Base-by-base conservation (phyloP, 108 stramenopile genomes). In the Nannochloropsis salina region DNA sequence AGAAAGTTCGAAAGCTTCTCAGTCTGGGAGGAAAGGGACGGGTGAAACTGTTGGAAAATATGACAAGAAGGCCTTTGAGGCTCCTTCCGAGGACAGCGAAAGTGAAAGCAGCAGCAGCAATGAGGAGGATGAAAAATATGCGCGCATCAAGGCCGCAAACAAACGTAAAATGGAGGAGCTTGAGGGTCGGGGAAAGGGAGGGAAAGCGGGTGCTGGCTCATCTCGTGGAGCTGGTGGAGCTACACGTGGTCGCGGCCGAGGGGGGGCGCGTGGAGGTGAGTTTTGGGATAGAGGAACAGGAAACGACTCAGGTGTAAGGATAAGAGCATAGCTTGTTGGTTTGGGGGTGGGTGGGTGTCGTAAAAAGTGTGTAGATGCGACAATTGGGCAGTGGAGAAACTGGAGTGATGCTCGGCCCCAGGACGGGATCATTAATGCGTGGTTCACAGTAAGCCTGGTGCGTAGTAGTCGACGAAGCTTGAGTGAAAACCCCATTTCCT, bases 21-120 rank as follows among this genome's bases (percentile, higher is more conserved):
- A 81, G 3, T 22, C 87, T 82, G 40, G 84, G 6, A 94, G 94
- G 84, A 92, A 89, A 84, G 61, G 31, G 80, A 84, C 61, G 87
- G 84, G 42, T 18, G 47, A 31, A 51, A 61, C 41, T 2, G 80
- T 20, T 47, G 84, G 43, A 1, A 51, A 18, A 20, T n/a, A 8
- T 18, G 61, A 79, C 18, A 44, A 80, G 3, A 80, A 80, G 42
- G 84, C 44, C 31, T 21, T 11, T 9, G 80, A 44, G 41, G 81
- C 31, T 9, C 85, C 44, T 9, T 45, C 40, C 8, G 82, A 10
- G n/a, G 86, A 74, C 18, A 86, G 81, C 42, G 88, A 41, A 85
- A 31, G 86, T 84, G 43, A 92, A 88, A 80, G 83, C 89, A 79
- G 83, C 86, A 90, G 84, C 31, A 9, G 80, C 79, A 21, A 84